Evolutionary conservation across 805 yeast species (phyloP), one percentile per base, ranked within the genome.

Genomic region (Candida patagonica): DNA sequence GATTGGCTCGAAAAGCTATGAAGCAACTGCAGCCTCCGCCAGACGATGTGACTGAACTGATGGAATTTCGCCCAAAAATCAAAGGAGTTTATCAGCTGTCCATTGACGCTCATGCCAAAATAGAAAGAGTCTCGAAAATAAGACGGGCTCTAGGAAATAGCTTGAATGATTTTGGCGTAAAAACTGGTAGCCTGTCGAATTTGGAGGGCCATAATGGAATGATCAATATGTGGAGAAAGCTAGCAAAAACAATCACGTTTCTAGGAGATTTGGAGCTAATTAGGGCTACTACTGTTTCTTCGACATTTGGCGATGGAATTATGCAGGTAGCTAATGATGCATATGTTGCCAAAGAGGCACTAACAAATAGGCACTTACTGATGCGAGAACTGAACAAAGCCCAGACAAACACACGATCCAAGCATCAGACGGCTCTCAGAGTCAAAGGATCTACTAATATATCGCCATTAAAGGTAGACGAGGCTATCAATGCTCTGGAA

Each of bases 21-120:
- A 92, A 92, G 59, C 98, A 92, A 57, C 70, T 88, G 33, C 80
- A 83, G 30, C 84, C 94, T 1, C 98, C 98, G 1, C 85, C 80
- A 52, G 98, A 89, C 60, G 89, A 85, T 30, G 79, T 77, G 35
- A 70, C 73, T 20, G 92, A 80, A 45, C 68, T 92, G 45, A 87
- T 92, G 0, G 81, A 75, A 37, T 86, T 88, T 58, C 67, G 98
- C 46, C 98, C 98, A 1, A 55, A 80, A 57, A 80, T 88, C 27
- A 92, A 92, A 61, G 70, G 79, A 7, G 68, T 84, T 10, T 84
- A 85, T 57, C 67, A 77, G 38, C 61, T 61, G 19, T 63, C 80
- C 1, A 75, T 70, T 43, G 70, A 67, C n/a, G 55, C 70, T 5
- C 63, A 65, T 37, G 59, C 58, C n/a, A 78, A 73, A 52, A 60